Base-by-base conservation (phyloP, 2,329 filamentous ascomycete genomes). In the Ophiostoma australiae region DNA sequence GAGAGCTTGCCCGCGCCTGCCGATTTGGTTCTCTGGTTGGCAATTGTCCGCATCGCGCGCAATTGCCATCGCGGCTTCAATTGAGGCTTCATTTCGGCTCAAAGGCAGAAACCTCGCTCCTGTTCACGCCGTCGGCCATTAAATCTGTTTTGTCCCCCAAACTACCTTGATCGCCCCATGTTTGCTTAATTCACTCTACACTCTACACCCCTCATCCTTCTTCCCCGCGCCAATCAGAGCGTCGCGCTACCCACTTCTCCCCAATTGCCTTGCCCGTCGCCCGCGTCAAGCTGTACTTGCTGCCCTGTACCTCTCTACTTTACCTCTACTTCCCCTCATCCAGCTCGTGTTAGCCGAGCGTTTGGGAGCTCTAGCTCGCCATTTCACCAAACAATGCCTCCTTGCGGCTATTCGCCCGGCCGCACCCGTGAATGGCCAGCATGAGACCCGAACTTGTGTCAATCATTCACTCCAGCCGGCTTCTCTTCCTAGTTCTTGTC, bases 361-460 rank as follows among this genome's bases (percentile, higher is more conserved):
- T 68, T 27, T 44, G 39, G 27, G 66, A 41, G 37, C 66, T 41
- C 66, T 67, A 41, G 66, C 23, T 48, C 11, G n/a, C 11, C 66
- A 66, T 23, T 39, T n/a, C 63, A 44, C 66, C 15, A 27, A 41
- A 31, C 20, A 55, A 52, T 69, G 68, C 33, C 20, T 48, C 37
- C 10, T 33, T 48, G 23, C 37, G 33, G 48, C 48, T 41, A 69
- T 61, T 69, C 31, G 41, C 23, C 67, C 67, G 67, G 67, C 17
- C 41, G 44, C 67, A 68, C 67, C 67, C 67, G 67, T 68, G 66
- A 52, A 68, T 68, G 67, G 67, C 44, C 67, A 27, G n/a, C 35
- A 41, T 4, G 20, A 35, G 35, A 66, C 33, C 63, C 63, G 63
- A 66, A 66, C 63, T 63, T 33, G 11, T 35, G 63, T n/a, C 63